These are phyloP conservation scores for Stephania yunnanensis DNA, from an alignment of 164 flowering plant genomes.

Conservation along the genomic window DNA sequence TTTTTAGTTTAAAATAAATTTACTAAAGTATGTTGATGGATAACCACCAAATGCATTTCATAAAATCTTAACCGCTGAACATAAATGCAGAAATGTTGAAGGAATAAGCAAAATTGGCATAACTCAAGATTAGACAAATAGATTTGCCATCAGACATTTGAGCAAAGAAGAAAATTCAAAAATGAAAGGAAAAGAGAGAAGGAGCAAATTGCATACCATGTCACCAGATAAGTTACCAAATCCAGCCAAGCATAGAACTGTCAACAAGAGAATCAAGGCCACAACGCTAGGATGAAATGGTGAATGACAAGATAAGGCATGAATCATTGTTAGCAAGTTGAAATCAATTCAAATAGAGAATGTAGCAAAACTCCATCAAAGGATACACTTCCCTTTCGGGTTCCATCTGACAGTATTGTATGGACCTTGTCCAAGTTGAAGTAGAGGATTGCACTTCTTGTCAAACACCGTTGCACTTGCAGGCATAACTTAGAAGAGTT, in stretches of 20 bases:
- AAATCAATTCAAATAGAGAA: not conserved
- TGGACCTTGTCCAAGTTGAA: slow-evolving; percentile 93
- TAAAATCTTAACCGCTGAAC: not conserved
- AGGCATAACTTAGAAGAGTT: slow-evolving; percentile 76
- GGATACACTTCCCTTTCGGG: slow-evolving; percentile 97
- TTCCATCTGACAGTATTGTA: slow-evolving; percentile 96
- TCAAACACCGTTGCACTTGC: slow-evolving; percentile 88
- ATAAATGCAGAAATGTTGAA: not conserved
- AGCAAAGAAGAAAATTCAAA: not conserved
- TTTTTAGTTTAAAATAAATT: no score
- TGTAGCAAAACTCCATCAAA: slow-evolving; percentile 14
- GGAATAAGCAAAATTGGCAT: not conserved
- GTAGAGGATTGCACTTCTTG: slow-evolving; percentile 83
- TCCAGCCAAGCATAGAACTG: slow-evolving; percentile 95
- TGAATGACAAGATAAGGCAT: not conserved
- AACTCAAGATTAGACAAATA: not conserved
- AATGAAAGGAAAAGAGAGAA: not conserved
- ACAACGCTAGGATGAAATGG: slow-evolving; percentile 17
- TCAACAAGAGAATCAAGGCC: slow-evolving; percentile 40
- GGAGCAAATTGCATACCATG: slow-evolving; percentile 54
- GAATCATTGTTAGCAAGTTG: not conserved
- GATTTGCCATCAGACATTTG: not conserved
- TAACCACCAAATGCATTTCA: not conserved
- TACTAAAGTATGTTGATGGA: not conserved
- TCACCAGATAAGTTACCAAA: slow-evolving; percentile 99